Percentiles rank a stretch among this genome's conserved stretches.
Evolutionary conservation across 805 yeast genomes (phyloP).

Genomic region (Ogataea minuta): DNA sequence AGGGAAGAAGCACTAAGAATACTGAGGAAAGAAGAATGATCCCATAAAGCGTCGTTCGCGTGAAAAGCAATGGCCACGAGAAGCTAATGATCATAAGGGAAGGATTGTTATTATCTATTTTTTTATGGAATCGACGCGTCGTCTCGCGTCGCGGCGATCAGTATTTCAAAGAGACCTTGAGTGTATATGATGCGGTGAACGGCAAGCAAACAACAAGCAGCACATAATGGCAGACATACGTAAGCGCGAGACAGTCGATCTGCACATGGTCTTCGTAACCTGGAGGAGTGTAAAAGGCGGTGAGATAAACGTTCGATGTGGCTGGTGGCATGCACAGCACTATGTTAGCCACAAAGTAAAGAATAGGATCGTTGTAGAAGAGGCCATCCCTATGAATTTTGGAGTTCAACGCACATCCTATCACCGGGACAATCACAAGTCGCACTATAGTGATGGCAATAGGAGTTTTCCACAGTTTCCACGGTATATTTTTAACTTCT

Average conservation of each 20-base stretch:
- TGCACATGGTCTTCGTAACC: slow-evolving; percentile 50
- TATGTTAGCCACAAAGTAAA: slow-evolving; percentile 70
- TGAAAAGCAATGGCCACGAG: slow-evolving; percentile 24
- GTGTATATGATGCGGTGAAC: slow-evolving; percentile 66
- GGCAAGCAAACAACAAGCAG: slow-evolving; percentile 69
- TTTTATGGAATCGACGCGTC: slow-evolving; percentile 4
- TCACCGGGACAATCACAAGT: slow-evolving; percentile 70
- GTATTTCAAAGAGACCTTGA: slow-evolving; percentile 47
- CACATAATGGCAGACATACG: slow-evolving; percentile 71
- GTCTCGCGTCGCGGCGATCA: slow-evolving; percentile 18
- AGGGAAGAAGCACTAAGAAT: slow-evolving; percentile 31
- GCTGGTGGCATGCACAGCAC: slow-evolving; percentile 85
- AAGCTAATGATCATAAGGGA: slow-evolving; percentile 22
- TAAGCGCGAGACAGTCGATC: slow-evolving; percentile 82
- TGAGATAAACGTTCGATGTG: slow-evolving; percentile 81
- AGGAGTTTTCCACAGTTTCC: slow-evolving; percentile 71
- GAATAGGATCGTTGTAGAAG: slow-evolving; percentile 57
- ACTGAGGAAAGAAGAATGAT: slow-evolving; percentile 16
- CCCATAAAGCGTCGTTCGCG: slow-evolving; percentile 23
- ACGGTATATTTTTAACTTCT: slow-evolving; percentile 54
- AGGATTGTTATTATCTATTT: not conserved
- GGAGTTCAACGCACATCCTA: slow-evolving; percentile 70
- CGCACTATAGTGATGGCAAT: slow-evolving; percentile 54
- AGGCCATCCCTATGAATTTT: slow-evolving; percentile 60
- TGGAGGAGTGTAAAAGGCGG: slow-evolving; percentile 82